A percentile compares a stretch with the other conserved stretches of the same genome.
phyloP scores from a whole-genome alignment of 495 filamentous ascomycete genomes.

The Xylaria intraflava region DNA sequence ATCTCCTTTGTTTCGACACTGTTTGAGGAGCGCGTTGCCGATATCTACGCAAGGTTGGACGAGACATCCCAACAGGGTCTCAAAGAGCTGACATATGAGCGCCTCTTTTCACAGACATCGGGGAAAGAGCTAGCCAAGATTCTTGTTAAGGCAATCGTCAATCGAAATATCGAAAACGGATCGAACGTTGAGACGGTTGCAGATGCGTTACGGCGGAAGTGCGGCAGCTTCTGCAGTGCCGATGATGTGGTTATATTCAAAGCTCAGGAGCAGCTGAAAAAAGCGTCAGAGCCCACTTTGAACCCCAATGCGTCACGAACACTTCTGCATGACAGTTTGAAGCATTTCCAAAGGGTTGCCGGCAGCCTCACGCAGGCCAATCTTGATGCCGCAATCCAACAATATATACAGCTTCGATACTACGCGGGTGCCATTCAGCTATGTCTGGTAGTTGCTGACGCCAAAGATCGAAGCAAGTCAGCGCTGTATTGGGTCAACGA shows the following conservation, averaged over 20 bases:
- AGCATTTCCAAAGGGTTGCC: conserved; percentile 82
- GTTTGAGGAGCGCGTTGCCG: conserved; percentile 84
- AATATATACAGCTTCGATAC: conserved; percentile 74
- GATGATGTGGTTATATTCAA: conserved; percentile 98
- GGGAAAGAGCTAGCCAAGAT: conserved; percentile 93
- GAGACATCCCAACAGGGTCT: conserved; percentile 60
- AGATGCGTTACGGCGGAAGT: conserved; percentile 81
- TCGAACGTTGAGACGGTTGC: conserved; percentile 96
- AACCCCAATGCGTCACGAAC: conserved; percentile 73
- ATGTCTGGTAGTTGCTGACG: conserved; percentile 69
- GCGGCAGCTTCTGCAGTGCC: conserved; percentile 92
- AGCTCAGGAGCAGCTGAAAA: conserved; percentile 88
- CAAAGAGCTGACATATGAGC: conserved; percentile 72
- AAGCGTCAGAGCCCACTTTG: conserved; percentile 67
- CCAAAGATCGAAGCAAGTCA: conserved; percentile 75
- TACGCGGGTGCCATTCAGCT: conserved; percentile 94
- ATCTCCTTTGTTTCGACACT: conserved; percentile 91
- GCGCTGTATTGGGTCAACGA: conserved; percentile 63
- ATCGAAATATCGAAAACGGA: conserved; percentile 89
- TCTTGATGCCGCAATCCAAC: conserved; percentile 65
- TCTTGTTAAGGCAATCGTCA: conserved; percentile 95
- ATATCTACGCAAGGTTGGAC: conserved; percentile 78
- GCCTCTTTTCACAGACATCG: conserved; percentile 67
- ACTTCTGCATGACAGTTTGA: conserved; percentile 79
- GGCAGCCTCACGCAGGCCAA: conserved; percentile 73